A percentile compares a stretch with the other conserved stretches of the same genome.
These are phyloP conservation scores for Metschnikowia dekortorum DNA, from an alignment of 805 yeast species.

Conservation along the genomic window DNA sequence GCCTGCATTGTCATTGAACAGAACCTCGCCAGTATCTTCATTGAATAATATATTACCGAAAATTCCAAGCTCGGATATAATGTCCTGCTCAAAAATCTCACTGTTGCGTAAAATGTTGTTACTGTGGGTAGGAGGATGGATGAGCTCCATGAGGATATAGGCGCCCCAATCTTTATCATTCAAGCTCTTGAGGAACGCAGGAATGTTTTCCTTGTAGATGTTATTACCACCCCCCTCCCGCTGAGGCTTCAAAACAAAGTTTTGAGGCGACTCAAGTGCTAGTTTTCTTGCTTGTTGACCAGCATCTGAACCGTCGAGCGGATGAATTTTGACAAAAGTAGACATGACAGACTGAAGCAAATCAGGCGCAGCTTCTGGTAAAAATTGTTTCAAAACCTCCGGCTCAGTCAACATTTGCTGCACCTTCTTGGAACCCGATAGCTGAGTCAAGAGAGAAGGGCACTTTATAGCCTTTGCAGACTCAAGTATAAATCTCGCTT, in stretches of 20 bases:
- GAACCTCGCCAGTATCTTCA: constrained; percentile 50
- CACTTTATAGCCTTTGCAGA: constrained; percentile 79
- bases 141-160: constrained; percentile 90
- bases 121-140: constrained; percentile 64
- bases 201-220: constrained; percentile 82
- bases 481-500: constrained; percentile 68
- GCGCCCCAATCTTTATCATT: constrained; percentile 80
- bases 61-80: constrained; percentile 86
- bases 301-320: constrained; percentile 65
- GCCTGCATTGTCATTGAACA: constrained; percentile 69
- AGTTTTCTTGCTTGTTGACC: constrained; percentile 62
- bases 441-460: constrained; percentile 83
- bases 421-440: constrained; percentile 89
- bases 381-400: constrained; percentile 43
- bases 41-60: constrained; percentile 83
- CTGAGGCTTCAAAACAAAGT: constrained; percentile 90
- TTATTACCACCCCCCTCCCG: constrained; percentile 99
- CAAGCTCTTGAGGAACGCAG: constrained; percentile 55
- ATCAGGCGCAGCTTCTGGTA: constrained; percentile 27
- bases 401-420: constrained; percentile 80
- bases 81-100: constrained; percentile 60
- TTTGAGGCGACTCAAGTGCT: constrained; percentile 64
- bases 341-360: constrained; percentile 35
- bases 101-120: constrained; percentile 72
- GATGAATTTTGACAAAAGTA: constrained; percentile 85